phyloP scores from a whole-genome alignment of 2,329 filamentous ascomycete species.

The Gyromitra esculenta region DNA sequence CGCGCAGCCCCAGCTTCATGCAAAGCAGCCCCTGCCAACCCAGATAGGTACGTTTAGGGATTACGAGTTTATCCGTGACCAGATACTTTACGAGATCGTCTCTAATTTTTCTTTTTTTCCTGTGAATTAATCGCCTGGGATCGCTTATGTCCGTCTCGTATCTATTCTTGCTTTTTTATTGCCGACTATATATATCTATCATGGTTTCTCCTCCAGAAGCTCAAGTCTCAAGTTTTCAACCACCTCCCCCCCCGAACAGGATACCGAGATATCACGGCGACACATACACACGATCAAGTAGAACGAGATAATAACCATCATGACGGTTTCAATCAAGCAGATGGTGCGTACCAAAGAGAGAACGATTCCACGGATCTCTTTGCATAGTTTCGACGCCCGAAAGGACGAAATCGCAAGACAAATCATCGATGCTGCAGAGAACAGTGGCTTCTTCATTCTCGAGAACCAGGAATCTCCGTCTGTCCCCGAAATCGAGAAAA shows the following conservation, averaged over 20 bases:
- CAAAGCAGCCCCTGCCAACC: background rate
- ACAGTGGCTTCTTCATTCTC: slow-evolving; percentile 70
- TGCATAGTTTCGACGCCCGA: slow-evolving; percentile 66
- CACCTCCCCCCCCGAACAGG: background rate
- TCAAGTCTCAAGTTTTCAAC: background rate
- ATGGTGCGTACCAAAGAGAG: slow-evolving; percentile 17
- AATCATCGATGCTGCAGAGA: slow-evolving; percentile 67
- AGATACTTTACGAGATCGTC: background rate
- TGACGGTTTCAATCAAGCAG: slow-evolving; percentile 29
- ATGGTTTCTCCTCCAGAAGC: background rate
- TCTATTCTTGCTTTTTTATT: slow-evolving; percentile 8
- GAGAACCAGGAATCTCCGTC: slow-evolving; percentile 67
- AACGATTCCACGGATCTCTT: slow-evolving; percentile 66
- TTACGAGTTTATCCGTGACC: background rate
- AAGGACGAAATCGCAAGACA: slow-evolving; percentile 67
- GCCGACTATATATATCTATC: slow-evolving; percentile 19
- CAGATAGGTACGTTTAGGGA: background rate
- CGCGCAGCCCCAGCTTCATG: background rate
- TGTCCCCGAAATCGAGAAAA: slow-evolving; percentile 63
- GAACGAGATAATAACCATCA: background rate
- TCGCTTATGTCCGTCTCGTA: background rate
- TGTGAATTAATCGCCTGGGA: background rate
- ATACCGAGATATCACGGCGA: background rate
- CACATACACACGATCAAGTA: background rate
- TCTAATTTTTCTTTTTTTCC: background rate